A percentile compares a stretch with the other conserved stretches of the same genome.
These are phyloP conservation scores for Colletotrichum sansevieriae DNA, from an alignment of 2,329 filamentous ascomycete genomes.

Conservation along the genomic window DNA sequence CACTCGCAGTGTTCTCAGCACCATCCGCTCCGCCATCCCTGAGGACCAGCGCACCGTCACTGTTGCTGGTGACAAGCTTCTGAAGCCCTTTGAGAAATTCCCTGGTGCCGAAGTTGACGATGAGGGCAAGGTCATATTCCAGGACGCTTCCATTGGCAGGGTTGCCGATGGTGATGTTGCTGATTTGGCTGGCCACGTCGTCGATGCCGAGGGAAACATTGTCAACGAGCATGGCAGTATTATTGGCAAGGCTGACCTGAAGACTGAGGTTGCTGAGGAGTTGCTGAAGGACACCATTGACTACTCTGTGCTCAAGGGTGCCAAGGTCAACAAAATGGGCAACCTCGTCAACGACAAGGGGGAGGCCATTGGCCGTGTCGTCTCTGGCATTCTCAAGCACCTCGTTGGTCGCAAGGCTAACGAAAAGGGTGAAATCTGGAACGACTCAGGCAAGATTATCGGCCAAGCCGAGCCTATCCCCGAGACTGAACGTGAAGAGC, in stretches of 20 bases:
- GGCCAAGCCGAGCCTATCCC: conserved; percentile 76
- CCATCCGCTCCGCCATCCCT: conserved; percentile 32
- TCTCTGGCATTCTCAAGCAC: conserved; percentile 73
- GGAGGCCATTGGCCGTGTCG: conserved; percentile 70
- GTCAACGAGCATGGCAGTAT: conserved; percentile 53
- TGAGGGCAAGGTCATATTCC: conserved; percentile 53
- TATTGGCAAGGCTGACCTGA: conserved; percentile 51
- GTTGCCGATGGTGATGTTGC: conserved; percentile 53
- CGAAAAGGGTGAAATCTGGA: conserved; percentile 78
- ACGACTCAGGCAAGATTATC: conserved; percentile 76
- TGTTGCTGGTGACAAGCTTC: conserved; percentile 38
- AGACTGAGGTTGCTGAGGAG: conserved; percentile 50
- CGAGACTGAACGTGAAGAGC: conserved; percentile 63
- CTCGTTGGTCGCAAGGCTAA: conserved; percentile 75
- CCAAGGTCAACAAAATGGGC: conserved; percentile 70
- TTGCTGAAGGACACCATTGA: conserved; percentile 51
- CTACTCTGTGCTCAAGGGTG: conserved; percentile 63
- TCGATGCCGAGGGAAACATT: conserved; percentile 54
- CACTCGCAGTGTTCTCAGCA: conserved; percentile 30
- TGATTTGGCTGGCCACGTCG: conserved; percentile 52
- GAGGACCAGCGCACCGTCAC: conserved; percentile 33
- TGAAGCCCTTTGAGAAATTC: conserved; percentile 52
- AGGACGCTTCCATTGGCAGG: conserved; percentile 53
- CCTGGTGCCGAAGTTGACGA: conserved; percentile 53
- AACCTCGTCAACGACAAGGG: conserved; percentile 68